Evolutionary conservation across 495 filamentous ascomycete genomes (phyloP).

Genomic region (Copromyces sp.): DNA sequence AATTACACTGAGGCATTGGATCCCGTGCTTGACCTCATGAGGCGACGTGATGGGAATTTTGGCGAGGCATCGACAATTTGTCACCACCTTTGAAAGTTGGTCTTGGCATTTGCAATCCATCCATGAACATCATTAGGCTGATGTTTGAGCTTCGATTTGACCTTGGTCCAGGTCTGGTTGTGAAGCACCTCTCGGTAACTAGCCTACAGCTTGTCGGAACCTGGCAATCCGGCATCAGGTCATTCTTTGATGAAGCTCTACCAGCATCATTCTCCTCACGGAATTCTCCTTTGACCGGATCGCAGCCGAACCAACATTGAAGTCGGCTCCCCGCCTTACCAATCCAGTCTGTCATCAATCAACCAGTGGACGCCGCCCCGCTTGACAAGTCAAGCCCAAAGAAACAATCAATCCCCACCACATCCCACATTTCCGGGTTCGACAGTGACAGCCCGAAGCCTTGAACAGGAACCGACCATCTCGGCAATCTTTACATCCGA

Average conservation of each 20-base stretch:
- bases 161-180: too few relatives aligned
- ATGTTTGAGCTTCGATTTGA: neutral
- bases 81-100: neutral
- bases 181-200: neutral
- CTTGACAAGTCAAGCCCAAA: neutral
- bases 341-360: neutral
- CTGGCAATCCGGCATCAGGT: neutral
- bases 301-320: neutral
- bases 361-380: neutral
- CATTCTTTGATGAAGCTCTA: neutral
- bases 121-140: neutral
- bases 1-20: neutral
- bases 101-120: neutral
- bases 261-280: neutral
- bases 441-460: neutral
- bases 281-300: neutral
- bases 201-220: neutral
- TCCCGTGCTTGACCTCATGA: neutral
- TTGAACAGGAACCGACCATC: conserved; percentile 1
- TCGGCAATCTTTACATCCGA: conserved; percentile 16
- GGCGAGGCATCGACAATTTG: neutral
- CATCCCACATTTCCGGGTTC: neutral
- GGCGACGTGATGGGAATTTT: neutral
- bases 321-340: neutral
- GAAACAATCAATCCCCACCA: neutral